Base-by-base conservation (phyloP, 169 alveolate species). In the Plasmodium coatneyi region DNA sequence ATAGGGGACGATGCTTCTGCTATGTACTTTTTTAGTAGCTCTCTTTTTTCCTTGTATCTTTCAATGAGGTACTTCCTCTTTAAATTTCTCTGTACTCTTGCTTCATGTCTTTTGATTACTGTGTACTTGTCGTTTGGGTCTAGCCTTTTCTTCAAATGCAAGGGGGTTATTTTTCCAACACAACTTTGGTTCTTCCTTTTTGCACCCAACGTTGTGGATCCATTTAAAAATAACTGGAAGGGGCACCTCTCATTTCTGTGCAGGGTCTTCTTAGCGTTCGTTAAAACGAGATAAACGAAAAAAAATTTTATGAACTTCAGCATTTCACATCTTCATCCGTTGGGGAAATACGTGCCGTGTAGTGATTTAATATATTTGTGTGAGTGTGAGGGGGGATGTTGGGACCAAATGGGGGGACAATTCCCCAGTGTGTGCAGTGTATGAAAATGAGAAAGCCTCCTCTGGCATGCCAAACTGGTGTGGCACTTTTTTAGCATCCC, bases 11-110 rank as follows among this genome's bases (percentile, higher is more conserved):
- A 80, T 19, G 97, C 93, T 66, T 96, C 92, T 52, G 92, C 91
- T 70, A 96, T 84, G 84, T 96, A 95, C 83, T 90, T 86, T 83
- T 96, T 96, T 84, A 95, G 92, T 84, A 25, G 72, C 32, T 87
- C 80, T 36, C 97, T 71, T 74, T 95, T 96, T 81, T 95, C 92
- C 41, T 92, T 87, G 66, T 94, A 96, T n/a, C 93, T 84, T 43
- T 81, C 95, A 83, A 83, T 80, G 22, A 91, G 80, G 71, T 96
- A 96, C 71, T 92, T 94, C 19, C 97, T 52, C 54, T 95, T 83
- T 96, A 94, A 91, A 84, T 92, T 95, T 19, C 97, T 52, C 22
- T 92, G 89, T 72, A 96, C 83, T 19, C 91, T 84, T 30, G 96
- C 95, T 70, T 95, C 86, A 80, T 95, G 93, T 39, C 93, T 86